Evolutionary conservation across 31 red algal species (phyloP).

Genomic region (Endocladia muricata): DNA sequence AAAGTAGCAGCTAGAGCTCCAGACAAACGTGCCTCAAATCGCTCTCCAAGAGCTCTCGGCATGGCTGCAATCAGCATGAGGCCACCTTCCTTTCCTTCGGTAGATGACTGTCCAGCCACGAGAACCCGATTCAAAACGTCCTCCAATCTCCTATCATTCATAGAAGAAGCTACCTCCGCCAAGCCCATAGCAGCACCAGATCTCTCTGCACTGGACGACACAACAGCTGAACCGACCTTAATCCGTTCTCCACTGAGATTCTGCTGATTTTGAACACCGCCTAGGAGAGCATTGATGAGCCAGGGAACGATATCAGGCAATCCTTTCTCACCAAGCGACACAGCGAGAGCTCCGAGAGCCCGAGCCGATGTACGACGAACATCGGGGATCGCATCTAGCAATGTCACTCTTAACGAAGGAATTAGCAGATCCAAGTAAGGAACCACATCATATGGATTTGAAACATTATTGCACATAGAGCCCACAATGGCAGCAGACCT

Average conservation of each 20-base stretch:
- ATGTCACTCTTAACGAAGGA: constrained; percentile 58
- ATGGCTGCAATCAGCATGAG: constrained; percentile 89
- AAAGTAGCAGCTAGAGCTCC: constrained; percentile 67
- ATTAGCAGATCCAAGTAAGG: constrained; percentile 88
- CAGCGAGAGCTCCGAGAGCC: constrained; percentile 81
- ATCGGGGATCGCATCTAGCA: constrained; percentile 89
- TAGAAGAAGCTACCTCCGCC: constrained; percentile 69
- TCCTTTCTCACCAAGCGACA: constrained; percentile 66
- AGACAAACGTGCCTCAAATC: constrained; percentile 72
- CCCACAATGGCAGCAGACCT: constrained; percentile 90
- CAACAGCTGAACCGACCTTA: constrained; percentile 3
- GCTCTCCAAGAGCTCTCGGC: constrained; percentile 55
- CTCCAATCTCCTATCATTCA: constrained; percentile 61
- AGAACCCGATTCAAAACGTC: constrained; percentile 52
- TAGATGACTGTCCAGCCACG: constrained; percentile 29
- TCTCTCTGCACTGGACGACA: constrained; percentile 79
- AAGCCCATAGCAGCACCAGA: constrained; percentile 93
- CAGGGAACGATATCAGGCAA: constrained; percentile 66
- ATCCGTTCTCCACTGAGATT: constrained; percentile 2
- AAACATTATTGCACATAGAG: constrained; percentile 91
- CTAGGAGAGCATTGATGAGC: constrained; percentile 53
- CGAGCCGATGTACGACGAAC: constrained; percentile 77
- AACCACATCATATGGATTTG: constrained; percentile 69
- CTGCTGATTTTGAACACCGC: background rate
- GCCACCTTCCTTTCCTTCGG: constrained; percentile 72